Conservation (phyloP, 2,329 filamentous ascomycete genomes). For the Cadophora luteo-olivacea region DNA sequence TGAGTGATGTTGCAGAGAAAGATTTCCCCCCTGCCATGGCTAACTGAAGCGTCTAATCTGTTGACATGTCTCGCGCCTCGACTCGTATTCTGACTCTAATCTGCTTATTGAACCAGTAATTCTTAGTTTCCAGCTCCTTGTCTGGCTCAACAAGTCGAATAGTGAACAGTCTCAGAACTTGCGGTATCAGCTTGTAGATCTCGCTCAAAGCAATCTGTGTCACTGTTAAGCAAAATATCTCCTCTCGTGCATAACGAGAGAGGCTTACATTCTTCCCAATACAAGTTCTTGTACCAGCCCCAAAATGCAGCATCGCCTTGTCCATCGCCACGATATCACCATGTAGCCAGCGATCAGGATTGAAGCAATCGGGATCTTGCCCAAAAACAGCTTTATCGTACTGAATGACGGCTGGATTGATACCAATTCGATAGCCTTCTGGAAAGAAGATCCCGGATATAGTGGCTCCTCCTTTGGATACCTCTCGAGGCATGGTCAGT, state of each 20-base stretch:
- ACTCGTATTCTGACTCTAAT: not conserved
- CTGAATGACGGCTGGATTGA: not conserved
- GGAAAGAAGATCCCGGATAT: not conserved
- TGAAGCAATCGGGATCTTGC: not conserved
- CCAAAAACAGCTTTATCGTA: not conserved
- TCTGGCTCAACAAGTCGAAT: not conserved
- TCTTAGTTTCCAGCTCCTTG: not conserved
- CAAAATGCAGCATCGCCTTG: not conserved
- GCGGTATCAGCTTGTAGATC: not conserved
- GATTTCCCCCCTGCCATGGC: no score
- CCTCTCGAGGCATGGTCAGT: not conserved
- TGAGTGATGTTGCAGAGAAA: no score
- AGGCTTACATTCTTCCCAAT: not conserved
- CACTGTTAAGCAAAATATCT: not conserved
- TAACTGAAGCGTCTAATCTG: no score
- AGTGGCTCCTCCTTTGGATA: not conserved
- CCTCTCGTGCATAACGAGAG: no score
- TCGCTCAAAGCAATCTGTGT: not conserved
- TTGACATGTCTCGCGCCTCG: not conserved
- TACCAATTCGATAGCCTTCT: not conserved
- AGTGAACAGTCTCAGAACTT: not conserved
- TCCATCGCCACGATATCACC: not conserved
- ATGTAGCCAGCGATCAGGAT: not conserved
- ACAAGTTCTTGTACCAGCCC: not conserved
- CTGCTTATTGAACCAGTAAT: constrained; percentile 1